Conservation (phyloP, 2,329 filamentous ascomycete genomes). For the Xylaria arbuscula region DNA sequence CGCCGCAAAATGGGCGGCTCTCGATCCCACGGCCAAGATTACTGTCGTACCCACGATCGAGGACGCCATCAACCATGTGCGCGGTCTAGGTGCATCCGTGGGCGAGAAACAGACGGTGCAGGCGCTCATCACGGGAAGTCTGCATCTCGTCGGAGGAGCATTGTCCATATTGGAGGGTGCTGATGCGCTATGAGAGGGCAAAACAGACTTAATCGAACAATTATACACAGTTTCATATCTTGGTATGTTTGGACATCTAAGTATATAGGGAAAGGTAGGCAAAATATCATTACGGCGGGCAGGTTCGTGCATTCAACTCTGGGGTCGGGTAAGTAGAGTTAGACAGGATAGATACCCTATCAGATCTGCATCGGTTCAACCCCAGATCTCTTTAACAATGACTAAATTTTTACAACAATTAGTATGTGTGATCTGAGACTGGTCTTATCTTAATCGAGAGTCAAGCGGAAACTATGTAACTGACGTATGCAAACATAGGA, state of each 20-base stretch:
- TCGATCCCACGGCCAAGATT: constrained; percentile 61
- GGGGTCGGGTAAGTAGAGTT: constrained; percentile 25
- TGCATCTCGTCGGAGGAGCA: constrained; percentile 70
- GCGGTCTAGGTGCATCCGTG: constrained; percentile 51
- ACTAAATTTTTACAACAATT: constrained; percentile 5
- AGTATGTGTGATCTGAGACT: background rate
- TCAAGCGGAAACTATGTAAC: background rate
- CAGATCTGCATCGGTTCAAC: constrained; percentile 33
- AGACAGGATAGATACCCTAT: constrained; percentile 35
- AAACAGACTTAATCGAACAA: background rate
- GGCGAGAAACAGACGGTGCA: constrained; percentile 54
- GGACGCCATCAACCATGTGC: constrained; percentile 63
- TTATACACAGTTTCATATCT: background rate
- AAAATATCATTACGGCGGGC: background rate
- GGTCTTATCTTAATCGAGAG: background rate
- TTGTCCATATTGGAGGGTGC: constrained; percentile 61
- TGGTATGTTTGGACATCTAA: background rate
- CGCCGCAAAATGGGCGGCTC: constrained; percentile 60
- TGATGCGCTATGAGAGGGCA: constrained; percentile 53
- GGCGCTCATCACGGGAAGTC: constrained; percentile 69
- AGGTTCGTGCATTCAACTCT: constrained; percentile 33
- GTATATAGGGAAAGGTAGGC: background rate
- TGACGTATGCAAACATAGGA: no score
- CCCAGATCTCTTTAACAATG: constrained; percentile 19
- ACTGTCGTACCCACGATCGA: constrained; percentile 64